A percentile compares a stretch with the other conserved stretches of the same genome.
phyloP scores from a whole-genome alignment of 1,284 basidiomycete genomes.

The Austroboletus niveus region DNA sequence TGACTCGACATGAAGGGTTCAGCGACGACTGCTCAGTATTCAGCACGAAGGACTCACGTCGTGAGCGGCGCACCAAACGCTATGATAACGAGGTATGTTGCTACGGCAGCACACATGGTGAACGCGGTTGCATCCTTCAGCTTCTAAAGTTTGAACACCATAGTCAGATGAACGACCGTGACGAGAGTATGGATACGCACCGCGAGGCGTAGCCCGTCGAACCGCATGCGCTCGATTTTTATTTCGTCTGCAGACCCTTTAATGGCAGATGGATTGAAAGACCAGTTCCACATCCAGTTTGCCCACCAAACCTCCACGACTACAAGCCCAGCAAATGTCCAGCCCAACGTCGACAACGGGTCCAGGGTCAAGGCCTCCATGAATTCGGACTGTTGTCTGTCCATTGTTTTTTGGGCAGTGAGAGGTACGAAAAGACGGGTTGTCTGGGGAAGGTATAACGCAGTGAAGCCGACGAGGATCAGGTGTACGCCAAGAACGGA shows the following conservation, averaged over 20 bases:
- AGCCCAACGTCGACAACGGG: slow-evolving; percentile 60
- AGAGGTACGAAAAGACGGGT: slow-evolving; percentile 43
- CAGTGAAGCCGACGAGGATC: slow-evolving; percentile 62
- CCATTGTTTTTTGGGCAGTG: slow-evolving; percentile 34
- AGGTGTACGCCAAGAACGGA: slow-evolving; percentile 74
- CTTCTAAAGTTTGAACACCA: slow-evolving; percentile 15
- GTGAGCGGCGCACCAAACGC: slow-evolving; percentile 76
- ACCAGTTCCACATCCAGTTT: slow-evolving; percentile 60
- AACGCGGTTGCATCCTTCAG: slow-evolving; percentile 50
- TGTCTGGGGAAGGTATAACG: slow-evolving; percentile 66
- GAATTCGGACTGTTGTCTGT: slow-evolving; percentile 65
- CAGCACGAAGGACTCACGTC: slow-evolving; percentile 41
- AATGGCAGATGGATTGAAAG: slow-evolving; percentile 31
- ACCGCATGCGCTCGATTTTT: slow-evolving; percentile 39
- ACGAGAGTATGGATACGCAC: slow-evolving; percentile 9
- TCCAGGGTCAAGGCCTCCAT: slow-evolving; percentile 64
- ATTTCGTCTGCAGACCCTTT: slow-evolving; percentile 36
- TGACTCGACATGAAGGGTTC: slow-evolving; percentile 38
- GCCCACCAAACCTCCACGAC: slow-evolving; percentile 76
- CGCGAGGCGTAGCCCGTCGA: slow-evolving; percentile 22
- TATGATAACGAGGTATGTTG: slow-evolving; percentile 50
- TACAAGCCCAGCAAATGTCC: slow-evolving; percentile 55
- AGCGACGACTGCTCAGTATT: slow-evolving; percentile 6
- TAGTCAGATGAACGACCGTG: slow-evolving; percentile 2
- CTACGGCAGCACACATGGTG: slow-evolving; percentile 50